These are phyloP conservation scores for Scenedesmus sp. DNA, from an alignment of 163 green algal genomes.

Conservation along the genomic window DNA sequence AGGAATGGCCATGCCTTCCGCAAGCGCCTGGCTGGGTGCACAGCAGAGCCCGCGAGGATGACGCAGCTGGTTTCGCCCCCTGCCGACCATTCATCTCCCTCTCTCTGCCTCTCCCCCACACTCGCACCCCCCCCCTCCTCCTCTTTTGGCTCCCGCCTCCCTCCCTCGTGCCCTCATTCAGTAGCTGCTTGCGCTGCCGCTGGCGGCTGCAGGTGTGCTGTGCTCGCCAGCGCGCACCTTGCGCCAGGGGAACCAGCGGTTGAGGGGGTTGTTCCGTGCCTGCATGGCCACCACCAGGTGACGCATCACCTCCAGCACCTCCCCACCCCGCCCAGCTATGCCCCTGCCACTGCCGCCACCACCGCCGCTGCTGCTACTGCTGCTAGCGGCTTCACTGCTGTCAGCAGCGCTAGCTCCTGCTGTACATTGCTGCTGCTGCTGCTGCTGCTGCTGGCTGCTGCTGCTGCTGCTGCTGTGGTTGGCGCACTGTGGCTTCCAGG, in stretches of 20 bases:
- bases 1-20: no score
- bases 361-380: not conserved
- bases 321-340: constrained; percentile 12
- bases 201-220: not conserved
- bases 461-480: not conserved
- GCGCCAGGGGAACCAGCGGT: constrained; percentile 61
- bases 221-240: constrained; percentile 29
- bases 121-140: no score
- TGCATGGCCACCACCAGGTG: constrained; percentile 53
- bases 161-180: no score
- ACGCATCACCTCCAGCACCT: constrained; percentile 47
- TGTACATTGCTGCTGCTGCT: constrained; percentile 7
- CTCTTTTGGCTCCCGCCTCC: no score
- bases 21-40: no score
- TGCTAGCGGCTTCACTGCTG: not conserved
- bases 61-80: no score
- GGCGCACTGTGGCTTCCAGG: constrained; percentile 59
- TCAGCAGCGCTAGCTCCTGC: not conserved
- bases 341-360: not conserved
- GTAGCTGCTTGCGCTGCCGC: no score
- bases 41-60: no score
- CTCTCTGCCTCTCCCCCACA: no score
- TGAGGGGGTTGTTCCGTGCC: constrained; percentile 56
- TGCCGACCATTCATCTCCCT: no score
- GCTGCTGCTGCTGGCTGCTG: not conserved